Conservation (phyloP, 495 filamentous ascomycete genomes). For the Jackrogersella minutella region DNA sequence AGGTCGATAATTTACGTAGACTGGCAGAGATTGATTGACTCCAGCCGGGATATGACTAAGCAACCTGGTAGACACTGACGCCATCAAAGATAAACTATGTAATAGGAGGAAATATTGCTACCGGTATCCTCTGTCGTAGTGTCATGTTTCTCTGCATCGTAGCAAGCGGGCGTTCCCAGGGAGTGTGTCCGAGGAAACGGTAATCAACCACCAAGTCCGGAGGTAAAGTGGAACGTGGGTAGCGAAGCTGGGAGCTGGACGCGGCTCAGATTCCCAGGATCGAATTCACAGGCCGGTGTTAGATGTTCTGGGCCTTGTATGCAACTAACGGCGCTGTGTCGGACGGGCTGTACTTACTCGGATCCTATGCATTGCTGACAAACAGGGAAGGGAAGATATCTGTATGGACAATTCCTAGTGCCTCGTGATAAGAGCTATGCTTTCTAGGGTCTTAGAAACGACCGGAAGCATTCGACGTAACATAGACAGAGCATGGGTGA, state of each 20-base stretch:
- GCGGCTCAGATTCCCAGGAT: constrained; percentile 26
- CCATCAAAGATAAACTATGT: background rate
- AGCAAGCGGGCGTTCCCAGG: background rate
- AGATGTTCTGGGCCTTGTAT: constrained; percentile 15
- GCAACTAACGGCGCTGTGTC: constrained; percentile 2
- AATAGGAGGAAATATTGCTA: constrained; percentile 19
- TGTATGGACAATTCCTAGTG: constrained; percentile 11
- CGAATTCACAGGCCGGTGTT: constrained; percentile 4
- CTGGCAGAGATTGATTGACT: constrained; percentile 18
- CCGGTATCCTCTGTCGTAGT: background rate
- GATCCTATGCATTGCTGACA: constrained; percentile 25
- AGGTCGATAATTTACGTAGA: constrained; percentile 20
- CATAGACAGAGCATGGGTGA: background rate
- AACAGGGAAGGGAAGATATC: constrained; percentile 17
- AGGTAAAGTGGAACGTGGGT: constrained; percentile 13
- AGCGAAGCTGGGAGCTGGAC: constrained; percentile 16
- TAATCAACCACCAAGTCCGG: background rate
- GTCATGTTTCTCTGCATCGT: constrained; percentile 4
- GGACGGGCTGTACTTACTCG: constrained; percentile 2
- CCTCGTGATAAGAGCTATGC: constrained; percentile 8
- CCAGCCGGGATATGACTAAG: constrained; percentile 21
- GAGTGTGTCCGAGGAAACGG: background rate
- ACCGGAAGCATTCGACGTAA: constrained; percentile 13
- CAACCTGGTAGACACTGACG: background rate
- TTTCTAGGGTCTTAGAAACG: background rate